Evolutionary conservation across 1,139 yeast genomes (phyloP), one percentile per base, ranked within the genome.

Genomic region (Saccharomyces hybrid): DNA sequence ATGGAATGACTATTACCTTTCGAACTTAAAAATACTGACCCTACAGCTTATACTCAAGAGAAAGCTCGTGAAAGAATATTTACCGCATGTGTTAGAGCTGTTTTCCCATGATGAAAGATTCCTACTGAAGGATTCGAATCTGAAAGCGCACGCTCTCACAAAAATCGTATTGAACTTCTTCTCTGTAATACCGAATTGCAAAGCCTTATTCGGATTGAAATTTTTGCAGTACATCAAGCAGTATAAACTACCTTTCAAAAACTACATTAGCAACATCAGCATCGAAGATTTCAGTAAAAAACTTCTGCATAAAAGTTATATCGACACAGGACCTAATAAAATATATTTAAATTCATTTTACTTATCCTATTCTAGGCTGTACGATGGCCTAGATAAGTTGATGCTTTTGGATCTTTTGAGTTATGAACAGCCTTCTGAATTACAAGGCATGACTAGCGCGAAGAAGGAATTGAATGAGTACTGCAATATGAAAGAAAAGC

Each of bases 161-260:
- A 67, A 68, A 55, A 50, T 68, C 1, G 28, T 68, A n/a, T 56
- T 69, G 28, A 66, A 65, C 54, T 56, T 65, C 41, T 67, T 60
- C 44, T 56, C 64, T 2, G 41, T 59, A 9, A 49, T 61, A 34
- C 60, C 67, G 8, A 49, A 55, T 5, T 57, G 54, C 26, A 65
- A 62, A 55, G 55, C 60, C 5, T 54, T 68, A 20, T 64, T 66
- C 49, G 69, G 69, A 1, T 51, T 68, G 44, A 69, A 69, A 53
- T 63, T 67, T 54, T 50, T 66, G 26, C 69, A 68, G 53, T 69
- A 68, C 29, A 51, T 64, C 26, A 51, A 53, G 13, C 63, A 61
- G 49, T 67, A 58, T 49, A 56, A 61, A 11, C 51, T 66, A 13
- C 46, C 53, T 6, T 62, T 64, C 51, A 59, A 57, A n/a, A 31